Base-by-base conservation (phyloP, 1,284 basidiomycete species). In the Moesziomyces parantarcticus region DNA sequence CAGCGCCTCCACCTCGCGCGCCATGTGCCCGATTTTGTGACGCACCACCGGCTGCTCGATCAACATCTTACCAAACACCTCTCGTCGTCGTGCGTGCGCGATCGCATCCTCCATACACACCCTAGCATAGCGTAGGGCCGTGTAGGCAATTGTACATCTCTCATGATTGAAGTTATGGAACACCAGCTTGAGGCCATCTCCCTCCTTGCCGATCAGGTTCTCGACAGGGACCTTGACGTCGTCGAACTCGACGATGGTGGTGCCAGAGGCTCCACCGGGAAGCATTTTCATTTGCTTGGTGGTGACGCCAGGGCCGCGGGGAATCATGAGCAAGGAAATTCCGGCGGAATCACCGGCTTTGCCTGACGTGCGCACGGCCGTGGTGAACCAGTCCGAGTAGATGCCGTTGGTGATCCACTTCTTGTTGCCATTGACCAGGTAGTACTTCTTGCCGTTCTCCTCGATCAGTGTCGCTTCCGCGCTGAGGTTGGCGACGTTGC, bases 371-470 rank as follows among this genome's bases (percentile, higher is more conserved):
- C 84, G 76, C 11, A 84, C 84, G 0, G 83, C 81, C 3, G 80
- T 81, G n/a, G 78, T 82, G 51, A 79, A 78, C 36, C 53, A 78
- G 59, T 77, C 80, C 22, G 78, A 76, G 45, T 79, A 84, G 59
- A 84, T 83, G 29, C 79, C 78, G 49, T 78, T 69, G 14, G 82
- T 84, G 67, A 83, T 84, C 83, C 79, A 81, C 59, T 83, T 84
- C 65, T 85, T 85, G 59, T 40, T 53, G 6, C 84, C 84, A 41
- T 82, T 84, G 60, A 85, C 84, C 22, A 85, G 72, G 77, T 85
- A 85, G 52, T 78, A 75, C 75, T 81, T 77, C 13, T 67, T 59
- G 10, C 69, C 69, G 22, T 83, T 79, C 44, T 84, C 83, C 13
- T 74, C 65, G 18, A 77, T 76, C 58, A 79, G 76, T 44, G 54